Conservation (phyloP, 768 basidiomycete species). For the Chiua virens region DNA sequence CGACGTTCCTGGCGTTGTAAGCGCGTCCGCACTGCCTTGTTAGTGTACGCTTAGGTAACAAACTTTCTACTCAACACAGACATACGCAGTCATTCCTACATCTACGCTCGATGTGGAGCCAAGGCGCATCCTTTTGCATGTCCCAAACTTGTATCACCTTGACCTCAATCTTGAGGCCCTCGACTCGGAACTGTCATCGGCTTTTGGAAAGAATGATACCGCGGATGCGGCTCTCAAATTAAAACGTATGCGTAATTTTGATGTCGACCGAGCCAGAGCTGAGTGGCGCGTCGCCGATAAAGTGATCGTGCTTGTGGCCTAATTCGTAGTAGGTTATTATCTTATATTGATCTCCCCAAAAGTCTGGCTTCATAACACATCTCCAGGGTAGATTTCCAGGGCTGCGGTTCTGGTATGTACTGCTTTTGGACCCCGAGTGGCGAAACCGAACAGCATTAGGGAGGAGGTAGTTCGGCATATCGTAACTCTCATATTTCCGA, state of each 20-base stretch:
- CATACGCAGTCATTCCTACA: slow-evolving; percentile 41
- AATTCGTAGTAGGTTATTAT: slow-evolving; percentile 7
- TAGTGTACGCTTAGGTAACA: slow-evolving; percentile 7
- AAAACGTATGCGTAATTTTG: slow-evolving; percentile 57
- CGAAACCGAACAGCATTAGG: too few relatives aligned
- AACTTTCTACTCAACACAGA: slow-evolving; percentile 36
- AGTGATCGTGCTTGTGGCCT: slow-evolving; percentile 46
- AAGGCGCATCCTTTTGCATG: slow-evolving; percentile 50
- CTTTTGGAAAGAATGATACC: slow-evolving; percentile 17
- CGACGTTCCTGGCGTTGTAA: slow-evolving; percentile 56
- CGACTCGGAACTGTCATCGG: slow-evolving; percentile 51
- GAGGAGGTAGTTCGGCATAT: not conserved
- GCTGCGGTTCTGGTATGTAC: slow-evolving; percentile 6
- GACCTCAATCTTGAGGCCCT: slow-evolving; percentile 58
- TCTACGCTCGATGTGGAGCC: slow-evolving; percentile 68
- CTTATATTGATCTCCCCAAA: slow-evolving; percentile 1
- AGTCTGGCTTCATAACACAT: not conserved
- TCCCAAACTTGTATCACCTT: slow-evolving; percentile 49
- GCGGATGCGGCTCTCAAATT: slow-evolving; percentile 41
- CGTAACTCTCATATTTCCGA: slow-evolving; percentile 1
- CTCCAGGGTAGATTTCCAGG: not conserved
- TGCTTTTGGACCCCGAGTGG: not conserved
- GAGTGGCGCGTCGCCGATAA: slow-evolving; percentile 66
- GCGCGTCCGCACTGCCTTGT: slow-evolving; percentile 25
- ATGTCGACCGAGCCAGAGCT: slow-evolving; percentile 61